Evolutionary conservation across 768 basidiomycete species (phyloP), one percentile per base, ranked within the genome.

Genomic region (Mycena rosella): DNA sequence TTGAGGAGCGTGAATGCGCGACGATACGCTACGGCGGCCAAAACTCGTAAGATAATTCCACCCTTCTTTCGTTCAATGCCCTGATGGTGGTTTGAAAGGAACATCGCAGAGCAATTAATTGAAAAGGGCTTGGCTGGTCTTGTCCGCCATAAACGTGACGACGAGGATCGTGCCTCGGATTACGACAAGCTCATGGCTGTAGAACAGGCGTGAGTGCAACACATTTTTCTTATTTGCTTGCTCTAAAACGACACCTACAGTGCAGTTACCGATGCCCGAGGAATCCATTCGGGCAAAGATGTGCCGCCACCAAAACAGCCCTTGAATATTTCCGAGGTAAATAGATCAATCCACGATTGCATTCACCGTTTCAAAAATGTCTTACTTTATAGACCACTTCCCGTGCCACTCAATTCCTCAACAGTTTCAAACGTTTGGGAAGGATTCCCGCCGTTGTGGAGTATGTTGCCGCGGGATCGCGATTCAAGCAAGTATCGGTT

Each of bases 111-210:
- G 75, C 93, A 96, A 76, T 81, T 99, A 36, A 89, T 98, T 57
- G 98, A 98, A 75, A 96, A 95, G 74, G 97, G 98, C 52, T 81
- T 97, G 32, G 95, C 95, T 5, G 92, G 89, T 62, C 92, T 93
- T 13, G 89, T 99, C 29, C 90, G 97, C 51, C 97, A 99, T 80
- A 93, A 91, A 75, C 89, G 95, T 24, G 96, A 97, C 72, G 97
- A 99, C 75, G 97, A 99, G 78, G 94, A 96, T 73, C 88, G 96
- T 52, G 96, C 96, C n/a, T 86, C 92, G 8, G 97, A 98, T 75
- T 95, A 96, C 71, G 98, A 99, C 81, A 96, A 95, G 81, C 83
- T 99, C 48, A 96, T 98, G 87, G 89, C 91, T 30, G 98, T 96
- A 10, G 97, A 99, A 78, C 95, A 96, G 82, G 82, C 82, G 96